A percentile compares a stretch with the other conserved stretches of the same genome.
Evolutionary conservation across 345 rosid genomes (phyloP).

Genomic region (Chamaenerion angustifolium): DNA sequence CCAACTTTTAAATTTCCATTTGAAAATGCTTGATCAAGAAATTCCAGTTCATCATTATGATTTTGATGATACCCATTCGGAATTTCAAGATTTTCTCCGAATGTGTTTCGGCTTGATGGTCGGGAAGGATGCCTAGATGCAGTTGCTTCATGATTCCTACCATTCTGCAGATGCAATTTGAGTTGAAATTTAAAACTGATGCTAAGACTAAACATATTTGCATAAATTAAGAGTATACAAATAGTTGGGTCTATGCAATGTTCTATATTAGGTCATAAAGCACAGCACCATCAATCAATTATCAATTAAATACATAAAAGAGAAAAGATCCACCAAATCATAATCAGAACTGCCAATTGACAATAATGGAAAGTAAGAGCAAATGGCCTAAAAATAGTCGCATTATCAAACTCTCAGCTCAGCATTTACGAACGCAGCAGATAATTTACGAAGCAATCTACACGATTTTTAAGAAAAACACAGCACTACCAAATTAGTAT

Average conservation of each 20-base stretch:
- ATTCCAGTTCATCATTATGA: slow-evolving; percentile 1
- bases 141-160: slow-evolving; percentile 23
- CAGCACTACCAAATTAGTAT: background rate
- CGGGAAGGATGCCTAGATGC: slow-evolving; percentile 42
- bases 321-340: too few species aligned
- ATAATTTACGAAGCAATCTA: background rate
- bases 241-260: too few species aligned
- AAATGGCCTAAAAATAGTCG: too few species aligned
- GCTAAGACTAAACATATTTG: too few species aligned
- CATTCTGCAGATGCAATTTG: slow-evolving; percentile 32
- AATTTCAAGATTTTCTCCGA: slow-evolving; percentile 30
- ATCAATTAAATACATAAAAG: background rate
- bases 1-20: slow-evolving; percentile 21
- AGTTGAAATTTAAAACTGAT: background rate
- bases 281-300: slow-evolving; percentile 5
- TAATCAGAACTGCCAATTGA: too few species aligned
- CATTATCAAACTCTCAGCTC: too few species aligned
- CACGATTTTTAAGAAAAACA: background rate
- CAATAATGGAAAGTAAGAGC: too few species aligned
- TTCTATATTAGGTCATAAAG: background rate
- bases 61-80: slow-evolving; percentile 8
- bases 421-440: too few species aligned
- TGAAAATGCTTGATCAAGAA: slow-evolving; percentile 23
- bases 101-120: slow-evolving; percentile 44
- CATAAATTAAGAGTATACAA: too few species aligned